Conservation (phyloP, 768 basidiomycete genomes). For the Russula olivacea region DNA sequence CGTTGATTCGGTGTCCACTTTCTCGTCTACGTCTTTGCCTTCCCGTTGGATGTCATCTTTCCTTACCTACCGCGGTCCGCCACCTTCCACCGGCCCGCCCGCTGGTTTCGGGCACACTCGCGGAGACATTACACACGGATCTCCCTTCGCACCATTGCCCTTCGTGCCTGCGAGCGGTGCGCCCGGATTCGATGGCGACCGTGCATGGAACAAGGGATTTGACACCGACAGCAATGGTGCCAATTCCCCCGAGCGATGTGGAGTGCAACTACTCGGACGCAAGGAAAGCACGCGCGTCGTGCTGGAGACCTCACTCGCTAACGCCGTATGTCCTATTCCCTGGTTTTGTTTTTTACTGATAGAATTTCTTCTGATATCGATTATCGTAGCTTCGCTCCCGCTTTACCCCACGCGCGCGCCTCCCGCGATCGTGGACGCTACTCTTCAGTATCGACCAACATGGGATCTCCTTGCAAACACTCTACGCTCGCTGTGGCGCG, state of each 20-base stretch:
- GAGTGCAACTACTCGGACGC: constrained; percentile 49
- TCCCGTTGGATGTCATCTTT: constrained; percentile 49
- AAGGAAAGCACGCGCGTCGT: constrained; percentile 49
- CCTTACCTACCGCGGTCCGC: constrained; percentile 30
- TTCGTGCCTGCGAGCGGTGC: constrained; percentile 55
- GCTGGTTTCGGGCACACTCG: constrained; percentile 10
- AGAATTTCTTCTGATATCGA: neutral
- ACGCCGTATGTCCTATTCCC: constrained; percentile 42
- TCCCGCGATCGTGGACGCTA: constrained; percentile 68
- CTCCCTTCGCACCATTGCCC: constrained; percentile 45
- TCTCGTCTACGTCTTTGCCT: constrained; percentile 42
- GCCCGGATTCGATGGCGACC: constrained; percentile 68
- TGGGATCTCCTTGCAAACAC: constrained; percentile 85
- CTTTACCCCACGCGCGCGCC: constrained; percentile 67
- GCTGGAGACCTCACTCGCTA: constrained; percentile 48
- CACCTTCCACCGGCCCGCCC: constrained; percentile 17
- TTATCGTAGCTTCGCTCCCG: constrained; percentile 56
- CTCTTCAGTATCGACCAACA: constrained; percentile 92
- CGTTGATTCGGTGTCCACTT: constrained; percentile 32
- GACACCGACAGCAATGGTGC: constrained; percentile 33
- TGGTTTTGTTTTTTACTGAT: neutral
- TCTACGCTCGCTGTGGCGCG: constrained; percentile 62
- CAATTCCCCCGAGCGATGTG: constrained; percentile 33
- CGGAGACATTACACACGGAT: constrained; percentile 37
- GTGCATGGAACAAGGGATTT: constrained; percentile 62